A percentile compares a stretch with the other conserved stretches of the same genome.
Conservation (phyloP, 306 rosid genomes). For the Ammopiptanthus mongolicus region DNA sequence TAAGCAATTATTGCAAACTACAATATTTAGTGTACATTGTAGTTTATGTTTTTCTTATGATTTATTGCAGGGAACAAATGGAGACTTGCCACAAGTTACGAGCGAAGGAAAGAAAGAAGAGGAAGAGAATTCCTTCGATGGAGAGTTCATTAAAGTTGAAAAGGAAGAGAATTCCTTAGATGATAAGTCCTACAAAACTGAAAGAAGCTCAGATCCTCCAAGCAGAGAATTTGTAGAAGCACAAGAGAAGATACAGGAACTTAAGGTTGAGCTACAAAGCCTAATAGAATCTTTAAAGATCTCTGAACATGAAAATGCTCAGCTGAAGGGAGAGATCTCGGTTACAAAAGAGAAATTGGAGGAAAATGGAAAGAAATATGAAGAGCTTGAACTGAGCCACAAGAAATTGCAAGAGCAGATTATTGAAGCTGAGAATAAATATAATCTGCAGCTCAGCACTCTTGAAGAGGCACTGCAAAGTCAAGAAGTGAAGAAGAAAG, state of each 20-base stretch:
- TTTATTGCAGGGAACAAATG: constrained; percentile 49
- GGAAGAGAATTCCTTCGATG: constrained; percentile 79
- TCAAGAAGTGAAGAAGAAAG: constrained; percentile 68
- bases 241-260: constrained; percentile 75
- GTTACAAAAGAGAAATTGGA: constrained; percentile 58
- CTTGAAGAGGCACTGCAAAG: constrained; percentile 65
- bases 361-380: constrained; percentile 54
- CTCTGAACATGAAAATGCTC: constrained; percentile 69
- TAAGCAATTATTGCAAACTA: not conserved
- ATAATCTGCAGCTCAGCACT: constrained; percentile 49
- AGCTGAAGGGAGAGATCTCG: constrained; percentile 63
- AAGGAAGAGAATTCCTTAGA: constrained; percentile 51
- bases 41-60: not conserved
- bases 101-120: constrained; percentile 67
- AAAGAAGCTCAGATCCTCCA: constrained; percentile 50
- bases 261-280: constrained; percentile 58
- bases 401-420: constrained; percentile 63
- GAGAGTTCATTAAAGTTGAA: constrained; percentile 93
- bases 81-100: constrained; percentile 28
- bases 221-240: constrained; percentile 82
- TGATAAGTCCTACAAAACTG: constrained; percentile 34
- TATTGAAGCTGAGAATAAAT: constrained; percentile 57
- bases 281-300: constrained; percentile 57
- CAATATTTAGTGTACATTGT: not conserved
- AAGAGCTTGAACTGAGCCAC: constrained; percentile 55